Evolutionary conservation across 192 early-diverging fungal species (phyloP), one percentile per base, ranked within the genome.

Genomic region (Polychytrium aggregatum): DNA sequence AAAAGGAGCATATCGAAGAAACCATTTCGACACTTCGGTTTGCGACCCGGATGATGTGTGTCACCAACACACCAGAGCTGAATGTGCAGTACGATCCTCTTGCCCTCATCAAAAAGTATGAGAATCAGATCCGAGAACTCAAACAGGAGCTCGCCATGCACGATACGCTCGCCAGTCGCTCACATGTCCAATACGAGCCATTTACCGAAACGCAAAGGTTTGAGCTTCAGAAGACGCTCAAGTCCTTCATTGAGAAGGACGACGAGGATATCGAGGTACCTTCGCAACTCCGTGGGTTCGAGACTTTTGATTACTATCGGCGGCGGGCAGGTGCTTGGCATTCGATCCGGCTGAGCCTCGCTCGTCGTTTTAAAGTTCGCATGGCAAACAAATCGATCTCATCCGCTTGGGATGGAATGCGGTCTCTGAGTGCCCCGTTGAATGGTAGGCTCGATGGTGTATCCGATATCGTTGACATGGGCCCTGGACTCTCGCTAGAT

Each of bases 41-140:
- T 52, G 76, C 75, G 3, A 81, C 76, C 7, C 52, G 78, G 13
- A 81, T 81, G 78, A 79, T 77, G 73, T 81, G 78, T 47, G 78
- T 81, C 1, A 44, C 63, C 25, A 68, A 61, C 47, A 61, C 65
- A 2, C 78, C 78, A 22, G 59, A 65, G 37, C 26, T 76, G 28
- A 79, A 79, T 53, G 62, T 81, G 4, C 76, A 79, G 44, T 76
- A 70, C 46, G 78, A 81, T 47, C 76, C 78, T 1, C 17, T 77
- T 17, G 78, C 76, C 6, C 53, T 79, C 29, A 70, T 81, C 46
- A 81, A 80, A 45, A 80, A 80, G 33, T 76, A 80, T 46, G 78
- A 81, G 51, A 44, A 58, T 14, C 70, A 81, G 49, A 68, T 81
- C 26, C 55, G 56, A 16, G 78, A 81, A 33, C 59, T 81, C 30